phyloP scores from a whole-genome alignment of 108 stramenopile genomes.

The Cylindrotheca closterium region DNA sequence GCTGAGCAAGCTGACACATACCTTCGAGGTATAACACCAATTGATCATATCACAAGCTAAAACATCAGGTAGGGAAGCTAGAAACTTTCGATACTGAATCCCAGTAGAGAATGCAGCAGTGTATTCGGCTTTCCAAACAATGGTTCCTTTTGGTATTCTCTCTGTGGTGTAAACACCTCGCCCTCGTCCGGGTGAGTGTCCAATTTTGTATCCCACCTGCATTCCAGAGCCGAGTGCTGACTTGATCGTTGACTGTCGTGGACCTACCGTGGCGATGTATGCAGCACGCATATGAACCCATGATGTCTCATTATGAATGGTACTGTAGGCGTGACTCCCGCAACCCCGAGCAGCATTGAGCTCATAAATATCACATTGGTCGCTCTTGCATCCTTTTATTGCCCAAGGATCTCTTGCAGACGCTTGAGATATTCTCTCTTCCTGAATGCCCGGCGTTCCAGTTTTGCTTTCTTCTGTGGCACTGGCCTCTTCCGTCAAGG shows the following conservation, averaged over 20 bases:
- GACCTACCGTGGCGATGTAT: background rate
- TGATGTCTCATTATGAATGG: background rate
- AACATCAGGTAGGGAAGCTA: conserved; percentile 7
- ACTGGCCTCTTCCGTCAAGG: background rate
- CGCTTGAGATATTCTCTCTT: background rate
- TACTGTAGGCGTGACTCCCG: background rate
- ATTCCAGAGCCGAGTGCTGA: too few species aligned
- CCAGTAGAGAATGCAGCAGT: conserved; percentile 14
- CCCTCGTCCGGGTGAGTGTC: conserved; percentile 1
- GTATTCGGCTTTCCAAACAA: conserved; percentile 15
- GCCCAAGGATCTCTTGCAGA: background rate
- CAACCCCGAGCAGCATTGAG: too few species aligned
- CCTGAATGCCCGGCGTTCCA: background rate
- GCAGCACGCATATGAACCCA: background rate
- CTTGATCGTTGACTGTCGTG: background rate
- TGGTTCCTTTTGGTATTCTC: conserved; percentile 5
- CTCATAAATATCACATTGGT: background rate
- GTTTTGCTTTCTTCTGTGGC: background rate
- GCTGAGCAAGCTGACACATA: too few species aligned
- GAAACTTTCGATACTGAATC: conserved; percentile 13
- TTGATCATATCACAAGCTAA: conserved; percentile 24
- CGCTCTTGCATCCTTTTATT: background rate
- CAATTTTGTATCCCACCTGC: conserved; percentile 1
- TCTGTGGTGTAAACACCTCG: conserved; percentile 14
- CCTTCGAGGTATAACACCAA: conserved; percentile 31